Base-by-base conservation (phyloP, 805 yeast genomes). In the Hemisphaericaspora nanyangensis region DNA sequence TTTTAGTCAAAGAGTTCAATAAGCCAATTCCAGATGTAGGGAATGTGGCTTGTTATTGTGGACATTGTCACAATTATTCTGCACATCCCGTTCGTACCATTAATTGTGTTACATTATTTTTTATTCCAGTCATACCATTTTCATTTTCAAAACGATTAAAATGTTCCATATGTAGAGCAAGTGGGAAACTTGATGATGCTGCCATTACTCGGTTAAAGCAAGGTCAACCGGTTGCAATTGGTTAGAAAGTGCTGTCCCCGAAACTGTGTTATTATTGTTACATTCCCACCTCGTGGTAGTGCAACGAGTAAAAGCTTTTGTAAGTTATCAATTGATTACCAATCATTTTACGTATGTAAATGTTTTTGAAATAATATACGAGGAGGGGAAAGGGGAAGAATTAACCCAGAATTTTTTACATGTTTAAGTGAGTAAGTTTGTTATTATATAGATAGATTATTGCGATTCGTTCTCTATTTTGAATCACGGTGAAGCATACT, bases 21-120 rank as follows among this genome's bases (percentile, higher is more conserved):
- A 58, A 56, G 41, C 65, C 61, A 0, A 40, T 64, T 17, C 38
- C 44, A 11, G 65, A 58, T 24, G 49, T 62, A 3, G 67, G 67
- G 11, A 38, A 54, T 37, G 43, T 63, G n/a, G 36, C 52, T 6
- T 61, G 68, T 40, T 71, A 68, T 43, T 79, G 85, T 50, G 78
- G 80, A 15, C 69, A 75, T 43, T 79, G 85, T 46, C 81, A 77
- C 49, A 79, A 79, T 51, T 64, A 65, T 40, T 63, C 76, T 19
- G 84, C 77, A 3, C 55, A 60, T 37, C 77, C 82, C 0, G 61
- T 76, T 7, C 70, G 77, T 44, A 63, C 78, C 33, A 71, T 69
- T 46, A 76, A 77, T 48, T 74, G 77, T 51, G 65, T 79, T 27
- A 65, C 80, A 0, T 37, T 77, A 7, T 77, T 76, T 64, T 77